These are phyloP conservation scores for Mangifera indica DNA, from an alignment of 345 rosid genomes.

Conservation along the genomic window DNA sequence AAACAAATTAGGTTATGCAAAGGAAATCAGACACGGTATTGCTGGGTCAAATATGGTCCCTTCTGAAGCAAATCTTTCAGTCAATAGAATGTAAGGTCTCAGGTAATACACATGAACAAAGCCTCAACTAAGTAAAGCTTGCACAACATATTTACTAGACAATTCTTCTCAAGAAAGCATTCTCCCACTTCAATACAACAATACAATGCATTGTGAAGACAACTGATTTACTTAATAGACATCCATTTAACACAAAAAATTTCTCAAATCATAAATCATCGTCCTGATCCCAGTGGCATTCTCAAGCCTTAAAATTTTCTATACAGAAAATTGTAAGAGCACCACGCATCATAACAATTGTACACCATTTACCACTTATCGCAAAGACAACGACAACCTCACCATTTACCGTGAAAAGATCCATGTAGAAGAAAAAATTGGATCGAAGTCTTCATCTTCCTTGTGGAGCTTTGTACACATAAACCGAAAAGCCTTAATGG, in stretches of 20 bases:
- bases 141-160: neutral
- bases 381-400: neutral
- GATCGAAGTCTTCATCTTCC: constrained; percentile 14
- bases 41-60: no score
- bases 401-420: neutral
- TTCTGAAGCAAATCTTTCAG: no score
- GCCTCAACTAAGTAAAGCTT: neutral
- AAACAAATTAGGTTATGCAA: no score
- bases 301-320: constrained; percentile 17
- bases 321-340: constrained; percentile 21
- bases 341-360: neutral
- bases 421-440: constrained; percentile 8
- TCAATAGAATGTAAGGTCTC: neutral
- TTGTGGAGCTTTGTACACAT: constrained; percentile 4
- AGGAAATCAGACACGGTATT: no score
- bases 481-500: neutral
- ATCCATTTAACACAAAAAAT: constrained; percentile 5
- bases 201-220: neutral
- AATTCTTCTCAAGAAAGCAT: neutral
- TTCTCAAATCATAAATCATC: neutral
- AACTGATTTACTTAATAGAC: neutral
- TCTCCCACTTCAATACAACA: neutral
- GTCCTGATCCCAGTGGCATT: constrained; percentile 13
- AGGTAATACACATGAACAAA: neutral
- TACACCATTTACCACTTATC: neutral